Evolutionary conservation across 2,329 filamentous ascomycete species (phyloP).

Genomic region (Exophiala dermatitidis): DNA sequence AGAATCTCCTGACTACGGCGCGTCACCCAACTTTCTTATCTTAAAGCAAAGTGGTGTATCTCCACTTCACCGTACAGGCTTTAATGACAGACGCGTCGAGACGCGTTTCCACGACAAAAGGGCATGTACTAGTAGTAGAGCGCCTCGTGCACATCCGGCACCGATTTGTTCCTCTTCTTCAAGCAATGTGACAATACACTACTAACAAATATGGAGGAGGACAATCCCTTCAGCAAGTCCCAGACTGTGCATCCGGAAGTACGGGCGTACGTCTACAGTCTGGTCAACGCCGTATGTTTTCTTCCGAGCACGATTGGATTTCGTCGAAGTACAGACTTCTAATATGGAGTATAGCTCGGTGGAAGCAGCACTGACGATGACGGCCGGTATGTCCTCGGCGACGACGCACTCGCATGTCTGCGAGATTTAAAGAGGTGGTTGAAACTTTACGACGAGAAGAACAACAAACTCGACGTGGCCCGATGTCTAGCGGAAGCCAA

Average conservation of each 20-base stretch:
- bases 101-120: neutral
- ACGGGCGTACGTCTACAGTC: conserved; percentile 83
- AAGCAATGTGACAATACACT: conserved; percentile 1
- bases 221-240: conserved; percentile 40
- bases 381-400: conserved; percentile 78
- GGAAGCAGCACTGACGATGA: conserved; percentile 72
- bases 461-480: conserved; percentile 89
- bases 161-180: neutral
- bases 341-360: conserved; percentile 57
- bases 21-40: neutral
- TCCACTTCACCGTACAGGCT: neutral
- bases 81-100: neutral
- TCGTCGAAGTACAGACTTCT: conserved; percentile 1
- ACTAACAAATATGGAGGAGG: conserved; percentile 35
- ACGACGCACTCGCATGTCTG: conserved; percentile 84
- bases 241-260: conserved; percentile 79
- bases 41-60: neutral
- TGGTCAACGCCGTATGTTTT: conserved; percentile 77
- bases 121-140: neutral
- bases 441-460: conserved; percentile 86
- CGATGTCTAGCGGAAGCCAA: conserved; percentile 88
- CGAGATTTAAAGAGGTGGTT: conserved; percentile 95
- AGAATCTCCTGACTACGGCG: neutral
- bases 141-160: neutral
- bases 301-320: conserved; percentile 18